Percentiles rank a stretch among this genome's conserved stretches.
These are phyloP conservation scores for Neurospora sp. DNA, from an alignment of 495 filamentous ascomycete species.

Conservation along the genomic window DNA sequence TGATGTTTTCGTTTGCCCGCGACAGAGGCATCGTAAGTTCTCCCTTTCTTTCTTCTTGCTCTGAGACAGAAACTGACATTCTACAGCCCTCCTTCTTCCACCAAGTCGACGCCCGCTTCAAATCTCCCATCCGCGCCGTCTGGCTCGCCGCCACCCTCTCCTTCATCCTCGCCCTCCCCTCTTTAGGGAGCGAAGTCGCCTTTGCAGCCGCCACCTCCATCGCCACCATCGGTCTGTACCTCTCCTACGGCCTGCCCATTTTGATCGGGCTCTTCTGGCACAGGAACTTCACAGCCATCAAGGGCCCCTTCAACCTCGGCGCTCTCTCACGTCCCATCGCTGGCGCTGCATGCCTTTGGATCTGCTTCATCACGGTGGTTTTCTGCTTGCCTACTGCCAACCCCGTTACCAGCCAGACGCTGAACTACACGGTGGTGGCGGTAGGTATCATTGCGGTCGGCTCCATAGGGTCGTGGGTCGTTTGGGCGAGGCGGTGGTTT, in stretches of 20 bases:
- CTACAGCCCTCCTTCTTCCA: slow-evolving; percentile 43
- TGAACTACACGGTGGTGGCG: slow-evolving; percentile 56
- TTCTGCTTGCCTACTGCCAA: slow-evolving; percentile 54
- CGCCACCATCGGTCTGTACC: slow-evolving; percentile 59
- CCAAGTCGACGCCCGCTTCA: slow-evolving; percentile 44
- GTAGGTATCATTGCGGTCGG: slow-evolving; percentile 48
- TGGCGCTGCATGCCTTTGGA: slow-evolving; percentile 42
- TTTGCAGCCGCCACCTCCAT: slow-evolving; percentile 55
- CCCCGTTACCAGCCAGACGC: slow-evolving; percentile 45
- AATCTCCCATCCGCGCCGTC: slow-evolving; percentile 45
- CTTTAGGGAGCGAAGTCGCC: slow-evolving; percentile 49
- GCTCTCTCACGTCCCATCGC: slow-evolving; percentile 44
- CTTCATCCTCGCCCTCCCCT: slow-evolving; percentile 51
- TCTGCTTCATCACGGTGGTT: slow-evolving; percentile 48
- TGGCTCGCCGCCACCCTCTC: slow-evolving; percentile 52
- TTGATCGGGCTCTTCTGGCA: slow-evolving; percentile 45
- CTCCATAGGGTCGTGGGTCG: slow-evolving; percentile 19
- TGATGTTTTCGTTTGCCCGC: slow-evolving; percentile 54
- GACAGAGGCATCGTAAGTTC: slow-evolving; percentile 42
- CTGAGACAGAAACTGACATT: too few relatives aligned
- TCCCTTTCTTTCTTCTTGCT: too few relatives aligned
- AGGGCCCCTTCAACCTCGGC: slow-evolving; percentile 52
- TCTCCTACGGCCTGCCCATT: slow-evolving; percentile 57
- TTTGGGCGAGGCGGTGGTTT: slow-evolving; percentile 48
- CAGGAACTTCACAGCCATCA: slow-evolving; percentile 27